Conservation (phyloP, 169 alveolate species). For the Ichthyophthirius multifiliis region DNA sequence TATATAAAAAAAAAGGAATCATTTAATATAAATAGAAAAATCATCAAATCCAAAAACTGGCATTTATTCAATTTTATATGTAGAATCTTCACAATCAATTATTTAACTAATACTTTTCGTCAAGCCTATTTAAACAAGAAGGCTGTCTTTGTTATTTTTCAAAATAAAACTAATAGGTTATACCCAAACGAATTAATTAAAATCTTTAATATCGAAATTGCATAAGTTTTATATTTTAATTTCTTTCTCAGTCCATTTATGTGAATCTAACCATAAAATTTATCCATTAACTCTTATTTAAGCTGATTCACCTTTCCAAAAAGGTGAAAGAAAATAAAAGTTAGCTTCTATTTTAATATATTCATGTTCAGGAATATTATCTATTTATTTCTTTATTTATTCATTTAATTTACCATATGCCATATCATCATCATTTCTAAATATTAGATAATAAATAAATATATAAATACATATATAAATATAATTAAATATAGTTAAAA, state of each 20-base stretch:
- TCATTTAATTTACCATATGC: neutral
- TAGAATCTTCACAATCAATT: neutral
- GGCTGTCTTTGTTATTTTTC: neutral
- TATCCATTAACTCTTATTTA: neutral
- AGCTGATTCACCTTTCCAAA: constrained; percentile 1
- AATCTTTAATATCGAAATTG: neutral
- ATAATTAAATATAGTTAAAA: neutral
- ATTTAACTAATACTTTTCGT: neutral
- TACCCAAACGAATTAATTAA: neutral
- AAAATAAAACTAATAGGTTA: neutral
- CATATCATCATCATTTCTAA: neutral
- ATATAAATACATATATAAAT: neutral
- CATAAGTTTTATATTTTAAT: neutral
- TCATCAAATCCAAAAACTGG: constrained; percentile 1
- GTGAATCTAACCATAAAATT: neutral
- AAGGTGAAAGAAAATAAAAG: neutral
- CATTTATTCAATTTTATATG: neutral
- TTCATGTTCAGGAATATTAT: neutral
- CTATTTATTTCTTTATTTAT: neutral
- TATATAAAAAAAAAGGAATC: no score
- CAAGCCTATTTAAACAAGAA: neutral
- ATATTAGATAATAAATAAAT: neutral
- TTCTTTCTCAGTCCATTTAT: neutral
- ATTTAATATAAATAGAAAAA: neutral
- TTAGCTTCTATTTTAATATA: neutral